Percentiles rank a stretch among this genome's conserved stretches.
Evolutionary conservation across 495 filamentous ascomycete species (phyloP).

Genomic region (Daldinia decipiens): DNA sequence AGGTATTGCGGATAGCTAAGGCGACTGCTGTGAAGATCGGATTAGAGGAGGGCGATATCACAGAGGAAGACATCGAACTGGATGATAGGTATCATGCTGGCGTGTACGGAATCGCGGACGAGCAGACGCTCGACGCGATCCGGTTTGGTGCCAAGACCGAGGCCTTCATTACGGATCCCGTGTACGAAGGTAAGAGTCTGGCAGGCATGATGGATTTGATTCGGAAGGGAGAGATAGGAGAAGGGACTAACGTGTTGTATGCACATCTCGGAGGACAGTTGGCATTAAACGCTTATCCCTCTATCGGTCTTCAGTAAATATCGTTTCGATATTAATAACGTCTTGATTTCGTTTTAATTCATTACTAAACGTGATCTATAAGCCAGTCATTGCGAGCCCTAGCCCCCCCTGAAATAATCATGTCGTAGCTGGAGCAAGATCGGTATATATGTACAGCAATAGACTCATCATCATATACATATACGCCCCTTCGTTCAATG

Average conservation of each 20-base stretch:
- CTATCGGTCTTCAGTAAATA: conserved; percentile 19
- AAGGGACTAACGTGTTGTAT: conserved; percentile 68
- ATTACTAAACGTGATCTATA: conserved; percentile 12
- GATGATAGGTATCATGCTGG: conserved; percentile 71
- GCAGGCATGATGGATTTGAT: conserved; percentile 73
- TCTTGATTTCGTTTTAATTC: conserved; percentile 19
- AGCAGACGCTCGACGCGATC: conserved; percentile 68
- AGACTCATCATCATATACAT: conserved; percentile 22
- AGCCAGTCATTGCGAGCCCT: conserved; percentile 11
- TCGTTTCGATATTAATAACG: not conserved
- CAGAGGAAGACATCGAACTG: conserved; percentile 64
- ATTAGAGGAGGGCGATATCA: conserved; percentile 62
- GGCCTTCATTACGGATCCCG: conserved; percentile 73
- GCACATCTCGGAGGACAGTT: conserved; percentile 72
- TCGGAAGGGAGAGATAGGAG: conserved; percentile 61
- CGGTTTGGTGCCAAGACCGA: conserved; percentile 69
- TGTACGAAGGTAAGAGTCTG: conserved; percentile 75
- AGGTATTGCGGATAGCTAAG: conserved; percentile 69
- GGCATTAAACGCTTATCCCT: conserved; percentile 67
- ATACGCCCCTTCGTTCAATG: not conserved
- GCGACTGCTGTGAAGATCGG: conserved; percentile 67
- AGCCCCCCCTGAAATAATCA: conserved; percentile 1
- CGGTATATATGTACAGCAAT: conserved; percentile 7
- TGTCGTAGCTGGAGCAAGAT: conserved; percentile 5
- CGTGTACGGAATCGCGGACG: conserved; percentile 67